Evolutionary conservation across 148 eudicot genomes (phyloP), one percentile per base, ranked within the genome.

Genomic region (Rhododendron vialii): DNA sequence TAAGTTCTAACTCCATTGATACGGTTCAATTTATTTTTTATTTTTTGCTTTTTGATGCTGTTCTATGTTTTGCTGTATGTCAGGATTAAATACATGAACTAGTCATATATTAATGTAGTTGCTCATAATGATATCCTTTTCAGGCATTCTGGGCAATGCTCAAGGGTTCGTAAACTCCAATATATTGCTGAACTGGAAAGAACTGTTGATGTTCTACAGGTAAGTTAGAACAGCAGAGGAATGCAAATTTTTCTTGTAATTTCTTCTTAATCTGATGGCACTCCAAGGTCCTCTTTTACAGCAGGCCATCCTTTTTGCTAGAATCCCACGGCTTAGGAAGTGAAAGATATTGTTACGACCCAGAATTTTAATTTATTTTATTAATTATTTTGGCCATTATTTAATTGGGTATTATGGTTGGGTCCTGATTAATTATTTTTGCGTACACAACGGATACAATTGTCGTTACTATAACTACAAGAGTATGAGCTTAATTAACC

Each of bases 111-210:
- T 84, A 45, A 78, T 18, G 24, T 47, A 24, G 36, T 28, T 84
- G 26, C 30, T 85, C 50, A n/a, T 82, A n/a, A 61, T 86, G 14
- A 22, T 73, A 33, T 43, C 26, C 77, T 86, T 67, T 83, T 69
- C 89, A 95, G 95, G 90, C 94, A 93, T 82, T 90, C 96, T 57
- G 95, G 96, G 73, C 98, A 93, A 86, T 89, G 95, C 45, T 92
- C 96, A 85, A 92, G 98, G 85, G 94, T 91, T 79, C 92, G 96
- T 20, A 95, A 95, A 86, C 92, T 95, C 84, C 96, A 95, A 87
- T 91, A 95, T 86, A 95, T 95, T 76, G 91, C 95, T 79, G 92
- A 95, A 88, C 92, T 95, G n/a, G 98, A 95, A 92, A 95, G 89
- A 88, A 91, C 95, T 85, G 94, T 92, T 55, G 87, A 91, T 24